phyloP scores from a whole-genome alignment of 768 basidiomycete species.

The Pleurotus cornucopiae region DNA sequence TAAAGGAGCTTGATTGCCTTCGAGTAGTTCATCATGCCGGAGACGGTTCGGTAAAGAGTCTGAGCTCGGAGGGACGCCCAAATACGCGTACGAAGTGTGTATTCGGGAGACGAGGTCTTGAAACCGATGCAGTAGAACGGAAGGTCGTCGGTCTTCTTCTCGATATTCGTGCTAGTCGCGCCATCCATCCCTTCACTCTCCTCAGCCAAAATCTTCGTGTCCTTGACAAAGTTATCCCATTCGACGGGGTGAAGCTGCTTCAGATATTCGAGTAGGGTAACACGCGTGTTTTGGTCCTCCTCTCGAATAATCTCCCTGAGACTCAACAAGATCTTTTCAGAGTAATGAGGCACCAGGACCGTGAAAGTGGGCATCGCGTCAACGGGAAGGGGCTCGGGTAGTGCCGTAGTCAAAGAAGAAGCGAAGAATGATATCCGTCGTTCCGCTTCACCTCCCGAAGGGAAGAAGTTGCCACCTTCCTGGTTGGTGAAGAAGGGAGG shows the following conservation, averaged over 20 bases:
- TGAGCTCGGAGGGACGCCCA: slow-evolving; percentile 99
- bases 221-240: slow-evolving; percentile 99
- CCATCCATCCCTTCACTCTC: slow-evolving; percentile 67
- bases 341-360: slow-evolving; percentile 98
- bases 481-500: slow-evolving; percentile 99
- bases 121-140: slow-evolving; percentile 99
- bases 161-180: slow-evolving; percentile 41
- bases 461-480: slow-evolving; percentile 85
- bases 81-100: slow-evolving; percentile 97
- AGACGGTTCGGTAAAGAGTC: slow-evolving; percentile 97
- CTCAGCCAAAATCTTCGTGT: slow-evolving; percentile 97
- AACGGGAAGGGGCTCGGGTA: slow-evolving; percentile 93
- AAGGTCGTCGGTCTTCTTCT: slow-evolving; percentile 91
- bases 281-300: slow-evolving; percentile 94
- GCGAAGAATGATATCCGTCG: slow-evolving; percentile 99
- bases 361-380: slow-evolving; percentile 99
- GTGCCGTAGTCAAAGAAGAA: slow-evolving; percentile 90
- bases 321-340: slow-evolving; percentile 96
- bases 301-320: slow-evolving; percentile 98
- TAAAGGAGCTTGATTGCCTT: slow-evolving; percentile 99
- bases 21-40: slow-evolving; percentile 99
- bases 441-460: slow-evolving; percentile 90
- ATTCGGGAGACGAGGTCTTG: slow-evolving; percentile 98
- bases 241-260: slow-evolving; percentile 98
- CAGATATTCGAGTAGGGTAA: slow-evolving; percentile 94